phyloP scores from a whole-genome alignment of 1,284 basidiomycete genomes.

The Ustilago vetiveriae region DNA sequence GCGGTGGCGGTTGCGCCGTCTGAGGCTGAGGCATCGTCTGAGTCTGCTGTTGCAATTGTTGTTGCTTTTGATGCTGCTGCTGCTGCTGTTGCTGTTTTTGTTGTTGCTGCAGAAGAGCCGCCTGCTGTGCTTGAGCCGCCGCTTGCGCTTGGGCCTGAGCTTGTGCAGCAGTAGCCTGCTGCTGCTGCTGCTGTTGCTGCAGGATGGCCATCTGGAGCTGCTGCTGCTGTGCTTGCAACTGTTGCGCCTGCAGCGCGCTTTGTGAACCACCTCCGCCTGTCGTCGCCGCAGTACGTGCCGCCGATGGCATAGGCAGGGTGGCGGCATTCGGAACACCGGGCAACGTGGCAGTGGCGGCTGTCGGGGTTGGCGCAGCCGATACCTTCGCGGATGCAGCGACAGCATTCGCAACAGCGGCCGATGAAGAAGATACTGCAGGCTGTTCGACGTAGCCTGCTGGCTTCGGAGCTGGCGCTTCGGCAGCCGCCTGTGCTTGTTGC shows the following conservation, averaged over 20 bases:
- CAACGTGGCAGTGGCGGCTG: conserved; percentile 24
- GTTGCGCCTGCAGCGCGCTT: conserved; percentile 38
- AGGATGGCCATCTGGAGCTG: conserved; percentile 45
- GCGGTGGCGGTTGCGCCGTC: conserved; percentile 29
- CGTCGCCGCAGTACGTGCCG: conserved; percentile 32
- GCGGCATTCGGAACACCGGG: conserved; percentile 25
- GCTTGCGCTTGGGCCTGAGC: conserved; percentile 25
- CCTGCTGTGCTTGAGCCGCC: conserved; percentile 46
- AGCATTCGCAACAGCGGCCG: conserved; percentile 16
- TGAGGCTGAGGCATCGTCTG: conserved; percentile 39
- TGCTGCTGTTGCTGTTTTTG: conserved; percentile 51
- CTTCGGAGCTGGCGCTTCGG: conserved; percentile 51
- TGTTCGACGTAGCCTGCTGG: conserved; percentile 49
- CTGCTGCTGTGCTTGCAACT: conserved; percentile 35
- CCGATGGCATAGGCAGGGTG: conserved; percentile 33
- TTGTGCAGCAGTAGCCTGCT: conserved; percentile 27
- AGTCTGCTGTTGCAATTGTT: conserved; percentile 23
- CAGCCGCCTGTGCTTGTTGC: conserved; percentile 62
- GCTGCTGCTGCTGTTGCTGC: conserved; percentile 47
- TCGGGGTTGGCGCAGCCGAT: conserved; percentile 12
- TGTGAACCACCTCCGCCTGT: conserved; percentile 36
- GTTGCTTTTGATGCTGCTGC: conserved; percentile 34
- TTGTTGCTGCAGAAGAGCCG: conserved; percentile 51
- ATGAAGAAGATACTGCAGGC: conserved; percentile 12
- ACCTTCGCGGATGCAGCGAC: conserved; percentile 24